Percentiles rank a stretch among this genome's conserved stretches.
Conservation (phyloP, 1,139 yeast genomes). For the Yamadazyma sp. region DNA sequence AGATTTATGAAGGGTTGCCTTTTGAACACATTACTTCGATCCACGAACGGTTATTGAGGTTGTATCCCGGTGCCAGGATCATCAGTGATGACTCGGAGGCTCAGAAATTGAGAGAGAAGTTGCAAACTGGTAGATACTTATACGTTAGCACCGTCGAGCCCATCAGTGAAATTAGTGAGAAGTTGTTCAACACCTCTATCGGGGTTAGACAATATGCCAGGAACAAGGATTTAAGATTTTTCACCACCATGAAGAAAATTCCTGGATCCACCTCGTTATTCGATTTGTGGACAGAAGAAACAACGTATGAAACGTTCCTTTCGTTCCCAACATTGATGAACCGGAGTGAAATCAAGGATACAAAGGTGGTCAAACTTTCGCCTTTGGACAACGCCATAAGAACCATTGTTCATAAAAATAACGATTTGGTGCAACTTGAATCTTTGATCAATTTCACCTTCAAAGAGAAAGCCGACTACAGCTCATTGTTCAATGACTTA, state of each 20-base stretch:
- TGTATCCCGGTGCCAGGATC: slow-evolving; percentile 83
- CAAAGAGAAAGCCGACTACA: slow-evolving; percentile 53
- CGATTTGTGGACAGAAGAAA: slow-evolving; percentile 88
- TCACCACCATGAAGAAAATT: slow-evolving; percentile 67
- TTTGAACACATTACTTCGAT: slow-evolving; percentile 86
- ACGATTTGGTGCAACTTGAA: slow-evolving; percentile 70
- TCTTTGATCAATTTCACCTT: slow-evolving; percentile 57
- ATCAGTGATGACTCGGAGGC: slow-evolving; percentile 69
- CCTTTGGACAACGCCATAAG: slow-evolving; percentile 84
- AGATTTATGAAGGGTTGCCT: slow-evolving; percentile 83
- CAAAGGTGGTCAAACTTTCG: slow-evolving; percentile 62
- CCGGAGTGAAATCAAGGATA: slow-evolving; percentile 66
- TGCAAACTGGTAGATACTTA: slow-evolving; percentile 71
- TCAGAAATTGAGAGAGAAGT: slow-evolving; percentile 42
- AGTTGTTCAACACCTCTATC: slow-evolving; percentile 48
- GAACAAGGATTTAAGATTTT: slow-evolving; percentile 67
- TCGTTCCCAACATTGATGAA: slow-evolving; percentile 90
- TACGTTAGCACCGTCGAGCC: slow-evolving; percentile 78
- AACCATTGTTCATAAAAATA: slow-evolving; percentile 65
- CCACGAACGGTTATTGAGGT: slow-evolving; percentile 69
- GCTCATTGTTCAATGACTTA: slow-evolving; percentile 60
- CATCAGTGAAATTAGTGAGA: slow-evolving; percentile 51
- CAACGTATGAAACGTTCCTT: slow-evolving; percentile 71
- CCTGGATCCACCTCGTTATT: slow-evolving; percentile 75
- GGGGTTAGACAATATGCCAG: slow-evolving; percentile 71